Conservation (phyloP, 805 yeast genomes). For the Schizosaccharomyces pombe region DNA sequence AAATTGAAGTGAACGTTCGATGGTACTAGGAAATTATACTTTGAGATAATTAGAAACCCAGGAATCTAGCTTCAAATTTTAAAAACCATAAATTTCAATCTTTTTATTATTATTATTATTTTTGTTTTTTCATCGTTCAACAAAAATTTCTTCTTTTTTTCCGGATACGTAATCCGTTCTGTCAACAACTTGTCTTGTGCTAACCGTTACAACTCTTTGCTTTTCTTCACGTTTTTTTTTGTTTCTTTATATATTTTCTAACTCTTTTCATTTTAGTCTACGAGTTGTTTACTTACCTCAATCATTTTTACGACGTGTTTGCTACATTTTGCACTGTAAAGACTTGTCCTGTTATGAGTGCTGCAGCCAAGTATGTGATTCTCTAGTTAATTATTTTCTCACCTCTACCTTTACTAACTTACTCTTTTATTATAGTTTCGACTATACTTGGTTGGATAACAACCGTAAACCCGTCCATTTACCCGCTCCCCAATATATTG, state of each 20-base stretch:
- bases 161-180: not conserved
- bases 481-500: conserved; percentile 85
- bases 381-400: not conserved
- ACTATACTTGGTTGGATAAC: conserved; percentile 72
- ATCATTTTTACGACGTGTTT: conserved; percentile 74
- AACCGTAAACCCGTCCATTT: conserved; percentile 59
- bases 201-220: not conserved
- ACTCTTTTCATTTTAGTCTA: conserved; percentile 23
- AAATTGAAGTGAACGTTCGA: no score
- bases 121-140: no score
- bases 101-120: no score
- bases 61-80: no score
- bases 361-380: conserved; percentile 44
- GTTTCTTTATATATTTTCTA: not conserved
- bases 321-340: conserved; percentile 81
- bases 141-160: not conserved
- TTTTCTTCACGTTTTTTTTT: not conserved
- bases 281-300: conserved; percentile 65
- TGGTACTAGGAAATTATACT: no score
- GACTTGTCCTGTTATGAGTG: conserved; percentile 79
- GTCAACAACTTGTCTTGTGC: not conserved
- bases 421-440: conserved; percentile 28
- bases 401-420: not conserved
- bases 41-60: no score
- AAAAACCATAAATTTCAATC: no score